A percentile compares a stretch with the other conserved stretches of the same genome.
Conservation (phyloP, 169 alveolate species). For the Babesia sp. region DNA sequence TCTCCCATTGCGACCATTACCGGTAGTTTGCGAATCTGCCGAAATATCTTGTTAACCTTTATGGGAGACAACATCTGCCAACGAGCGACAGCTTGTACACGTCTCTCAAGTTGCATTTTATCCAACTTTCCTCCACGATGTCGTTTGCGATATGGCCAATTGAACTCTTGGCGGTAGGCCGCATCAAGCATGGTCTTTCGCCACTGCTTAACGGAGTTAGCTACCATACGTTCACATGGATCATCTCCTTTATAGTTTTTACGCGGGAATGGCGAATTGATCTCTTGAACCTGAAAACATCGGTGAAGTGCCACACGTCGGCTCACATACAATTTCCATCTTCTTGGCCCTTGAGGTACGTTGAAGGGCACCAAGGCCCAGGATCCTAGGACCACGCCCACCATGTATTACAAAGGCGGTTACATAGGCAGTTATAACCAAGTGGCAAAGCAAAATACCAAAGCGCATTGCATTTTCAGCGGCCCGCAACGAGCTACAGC, state of each 20-base stretch:
- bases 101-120: conserved; percentile 25
- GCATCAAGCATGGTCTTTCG: conserved; percentile 41
- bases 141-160: conserved; percentile 56
- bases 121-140: conserved; percentile 60
- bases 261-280: conserved; percentile 48
- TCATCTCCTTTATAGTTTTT: conserved; percentile 50
- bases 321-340: conserved; percentile 34
- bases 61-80: conserved; percentile 58
- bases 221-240: conserved; percentile 54
- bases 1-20: conserved; percentile 69
- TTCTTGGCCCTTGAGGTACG: conserved; percentile 45
- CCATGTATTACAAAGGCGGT: conserved; percentile 4
- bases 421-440: neutral
- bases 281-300: conserved; percentile 44
- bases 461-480: conserved; percentile 31
- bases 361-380: conserved; percentile 11
- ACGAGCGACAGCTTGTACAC: conserved; percentile 45
- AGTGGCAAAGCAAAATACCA: neutral
- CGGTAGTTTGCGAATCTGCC: conserved; percentile 64
- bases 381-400: neutral
- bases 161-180: conserved; percentile 33
- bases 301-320: neutral
- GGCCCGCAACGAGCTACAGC: conserved; percentile 1
- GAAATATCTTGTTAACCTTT: conserved; percentile 40
- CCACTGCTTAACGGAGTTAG: conserved; percentile 51